phyloP scores from a whole-genome alignment of 257 asterid genomes.

The Nicotiana undulata region DNA sequence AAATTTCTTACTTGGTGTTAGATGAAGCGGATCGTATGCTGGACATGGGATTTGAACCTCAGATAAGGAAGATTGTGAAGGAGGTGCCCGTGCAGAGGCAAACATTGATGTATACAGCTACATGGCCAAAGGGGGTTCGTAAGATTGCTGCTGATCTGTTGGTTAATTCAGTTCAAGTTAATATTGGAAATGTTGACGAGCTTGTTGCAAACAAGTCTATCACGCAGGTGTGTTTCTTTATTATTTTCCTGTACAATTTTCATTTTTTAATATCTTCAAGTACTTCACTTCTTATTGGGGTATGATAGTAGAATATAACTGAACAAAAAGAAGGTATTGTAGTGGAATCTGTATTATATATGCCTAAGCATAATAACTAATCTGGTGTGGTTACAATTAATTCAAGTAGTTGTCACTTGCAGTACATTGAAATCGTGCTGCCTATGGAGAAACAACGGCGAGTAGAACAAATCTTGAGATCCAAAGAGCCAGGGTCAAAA shows the following conservation, averaged over 20 bases:
- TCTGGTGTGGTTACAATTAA: neutral
- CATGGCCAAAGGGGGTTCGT: conserved; percentile 99
- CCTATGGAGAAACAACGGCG: conserved; percentile 14
- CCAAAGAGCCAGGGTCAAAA: conserved; percentile 16
- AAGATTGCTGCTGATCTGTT: conserved; percentile 87
- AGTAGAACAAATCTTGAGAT: conserved; percentile 13
- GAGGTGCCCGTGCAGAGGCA: conserved; percentile 65
- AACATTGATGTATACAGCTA: conserved; percentile 96
- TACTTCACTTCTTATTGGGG: neutral
- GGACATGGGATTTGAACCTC: conserved; percentile 25
- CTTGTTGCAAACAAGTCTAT: conserved; percentile 97
- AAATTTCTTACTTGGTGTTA: conserved; percentile 13
- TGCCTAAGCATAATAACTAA: neutral
- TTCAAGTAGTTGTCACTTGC: neutral
- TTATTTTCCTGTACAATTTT: neutral
- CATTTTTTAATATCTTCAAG: neutral
- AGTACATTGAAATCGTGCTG: conserved; percentile 8
- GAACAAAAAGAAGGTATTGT: neutral
- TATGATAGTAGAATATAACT: neutral
- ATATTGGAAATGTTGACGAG: conserved; percentile 86
- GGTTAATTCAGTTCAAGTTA: conserved; percentile 85
- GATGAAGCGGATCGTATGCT: conserved; percentile 25
- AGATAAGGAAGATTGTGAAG: conserved; percentile 19
- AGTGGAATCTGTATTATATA: neutral
- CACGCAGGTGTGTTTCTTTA: conserved; percentile 56